A percentile compares a stretch with the other conserved stretches of the same genome.
phyloP scores from a whole-genome alignment of 768 basidiomycete genomes.

The Leccinum broughii region DNA sequence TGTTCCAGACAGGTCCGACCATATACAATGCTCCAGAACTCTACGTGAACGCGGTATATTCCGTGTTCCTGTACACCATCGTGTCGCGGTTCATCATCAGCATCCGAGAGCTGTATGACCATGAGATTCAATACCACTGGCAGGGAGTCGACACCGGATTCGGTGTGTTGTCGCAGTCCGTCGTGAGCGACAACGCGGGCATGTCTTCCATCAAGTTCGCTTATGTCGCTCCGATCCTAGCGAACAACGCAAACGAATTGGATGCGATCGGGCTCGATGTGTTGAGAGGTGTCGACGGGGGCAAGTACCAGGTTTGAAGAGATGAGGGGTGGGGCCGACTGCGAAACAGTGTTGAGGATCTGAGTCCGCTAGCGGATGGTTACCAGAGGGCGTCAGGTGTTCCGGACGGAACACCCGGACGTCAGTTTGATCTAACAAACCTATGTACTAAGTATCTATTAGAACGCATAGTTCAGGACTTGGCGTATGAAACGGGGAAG shows the following conservation, averaged over 20 bases:
- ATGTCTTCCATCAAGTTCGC: neutral
- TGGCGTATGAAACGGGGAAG: too few relatives aligned
- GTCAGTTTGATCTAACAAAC: neutral
- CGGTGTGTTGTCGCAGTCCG: neutral
- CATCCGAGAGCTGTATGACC: neutral
- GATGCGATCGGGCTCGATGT: neutral
- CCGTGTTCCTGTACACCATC: neutral
- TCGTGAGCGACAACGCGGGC: neutral
- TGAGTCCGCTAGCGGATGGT: neutral
- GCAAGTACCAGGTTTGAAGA: neutral
- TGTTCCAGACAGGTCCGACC: neutral
- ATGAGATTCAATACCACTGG: neutral
- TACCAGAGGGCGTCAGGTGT: neutral
- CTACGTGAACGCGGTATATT: neutral
- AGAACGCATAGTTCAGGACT: neutral
- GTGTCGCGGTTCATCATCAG: slow-evolving; percentile 2
- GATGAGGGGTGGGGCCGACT: neutral
- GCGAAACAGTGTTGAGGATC: neutral
- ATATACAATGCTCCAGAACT: neutral
- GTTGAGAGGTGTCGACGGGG: neutral
- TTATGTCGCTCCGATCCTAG: too few relatives aligned
- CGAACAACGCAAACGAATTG: neutral
- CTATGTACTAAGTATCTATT: too few relatives aligned
- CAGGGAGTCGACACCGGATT: neutral
- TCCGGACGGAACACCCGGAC: neutral